A percentile compares a stretch with the other conserved stretches of the same genome.
phyloP scores from a whole-genome alignment of 768 basidiomycete species.

The Paxillus involutus region DNA sequence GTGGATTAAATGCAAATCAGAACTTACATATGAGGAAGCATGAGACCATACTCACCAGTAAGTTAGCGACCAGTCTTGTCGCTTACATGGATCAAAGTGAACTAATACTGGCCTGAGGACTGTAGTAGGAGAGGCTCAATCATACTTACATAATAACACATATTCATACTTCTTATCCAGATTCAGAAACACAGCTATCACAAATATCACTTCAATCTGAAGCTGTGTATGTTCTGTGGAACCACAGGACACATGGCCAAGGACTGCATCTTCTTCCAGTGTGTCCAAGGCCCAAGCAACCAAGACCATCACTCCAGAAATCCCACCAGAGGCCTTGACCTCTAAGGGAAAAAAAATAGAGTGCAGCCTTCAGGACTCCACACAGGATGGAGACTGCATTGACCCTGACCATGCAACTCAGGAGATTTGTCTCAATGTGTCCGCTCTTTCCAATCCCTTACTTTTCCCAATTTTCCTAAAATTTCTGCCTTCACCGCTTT shows the following conservation, averaged over 20 bases:
- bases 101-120: too few relatives aligned
- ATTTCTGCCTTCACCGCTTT: too few relatives aligned
- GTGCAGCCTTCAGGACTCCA: not conserved
- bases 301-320: not conserved
- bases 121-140: too few relatives aligned
- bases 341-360: conserved; percentile 6
- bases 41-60: too few relatives aligned
- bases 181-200: too few relatives aligned
- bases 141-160: too few relatives aligned
- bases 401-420: not conserved
- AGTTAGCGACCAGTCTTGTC: too few relatives aligned
- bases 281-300: not conserved
- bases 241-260: not conserved
- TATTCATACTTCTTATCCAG: too few relatives aligned
- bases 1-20: too few relatives aligned
- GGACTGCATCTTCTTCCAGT: not conserved
- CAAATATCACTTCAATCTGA: not conserved
- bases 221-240: conserved; percentile 6
- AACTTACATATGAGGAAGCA: too few relatives aligned
- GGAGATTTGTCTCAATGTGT: conserved; percentile 3
- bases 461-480: not conserved
- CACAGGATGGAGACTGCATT: not conserved
- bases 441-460: not conserved
- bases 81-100: too few relatives aligned
- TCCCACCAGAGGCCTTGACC: not conserved